Evolutionary conservation across 179 eudicot genomes (phyloP).

Genomic region (Corrigiola litoralis): DNA sequence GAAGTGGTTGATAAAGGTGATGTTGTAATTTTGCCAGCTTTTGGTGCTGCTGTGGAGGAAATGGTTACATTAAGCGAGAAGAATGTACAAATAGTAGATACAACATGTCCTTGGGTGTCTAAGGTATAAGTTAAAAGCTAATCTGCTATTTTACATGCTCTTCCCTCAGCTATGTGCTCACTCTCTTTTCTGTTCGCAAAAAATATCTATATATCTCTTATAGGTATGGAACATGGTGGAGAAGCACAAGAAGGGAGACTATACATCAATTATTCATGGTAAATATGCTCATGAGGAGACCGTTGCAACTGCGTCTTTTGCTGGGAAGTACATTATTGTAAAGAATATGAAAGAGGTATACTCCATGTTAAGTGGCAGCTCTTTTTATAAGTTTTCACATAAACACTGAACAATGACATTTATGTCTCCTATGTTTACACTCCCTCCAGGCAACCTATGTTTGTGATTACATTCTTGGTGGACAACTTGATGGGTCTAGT

Average conservation of each 20-base stretch:
- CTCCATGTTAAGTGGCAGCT: neutral
- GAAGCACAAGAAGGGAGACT: slow-evolving; percentile 92
- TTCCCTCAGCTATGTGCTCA: neutral
- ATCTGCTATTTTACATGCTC: slow-evolving; percentile 15
- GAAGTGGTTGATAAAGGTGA: slow-evolving; percentile 76
- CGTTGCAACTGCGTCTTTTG: slow-evolving; percentile 95
- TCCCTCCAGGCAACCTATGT: slow-evolving; percentile 76
- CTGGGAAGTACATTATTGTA: slow-evolving; percentile 76
- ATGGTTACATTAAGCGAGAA: slow-evolving; percentile 74
- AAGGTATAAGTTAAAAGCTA: slow-evolving; percentile 46
- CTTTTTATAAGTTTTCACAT: neutral
- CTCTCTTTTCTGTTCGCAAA: neutral
- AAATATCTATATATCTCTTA: slow-evolving; percentile 1
- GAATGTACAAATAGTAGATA: slow-evolving; percentile 91
- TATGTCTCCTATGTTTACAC: slow-evolving; percentile 14
- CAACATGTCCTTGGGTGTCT: slow-evolving; percentile 98
- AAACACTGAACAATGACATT: neutral
- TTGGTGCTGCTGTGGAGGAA: slow-evolving; percentile 98
- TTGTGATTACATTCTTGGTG: slow-evolving; percentile 92
- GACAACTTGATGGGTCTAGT: slow-evolving; percentile 95
- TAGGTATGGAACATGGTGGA: slow-evolving; percentile 95
- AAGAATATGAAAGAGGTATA: slow-evolving; percentile 86
- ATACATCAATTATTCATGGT: slow-evolving; percentile 91
- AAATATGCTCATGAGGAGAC: slow-evolving; percentile 95
- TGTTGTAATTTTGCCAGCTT: slow-evolving; percentile 93